Percentiles rank a stretch among this genome's conserved stretches.
Evolutionary conservation across 2,329 filamentous ascomycete species (phyloP).

Genomic region (Aspergillus tubingensis): DNA sequence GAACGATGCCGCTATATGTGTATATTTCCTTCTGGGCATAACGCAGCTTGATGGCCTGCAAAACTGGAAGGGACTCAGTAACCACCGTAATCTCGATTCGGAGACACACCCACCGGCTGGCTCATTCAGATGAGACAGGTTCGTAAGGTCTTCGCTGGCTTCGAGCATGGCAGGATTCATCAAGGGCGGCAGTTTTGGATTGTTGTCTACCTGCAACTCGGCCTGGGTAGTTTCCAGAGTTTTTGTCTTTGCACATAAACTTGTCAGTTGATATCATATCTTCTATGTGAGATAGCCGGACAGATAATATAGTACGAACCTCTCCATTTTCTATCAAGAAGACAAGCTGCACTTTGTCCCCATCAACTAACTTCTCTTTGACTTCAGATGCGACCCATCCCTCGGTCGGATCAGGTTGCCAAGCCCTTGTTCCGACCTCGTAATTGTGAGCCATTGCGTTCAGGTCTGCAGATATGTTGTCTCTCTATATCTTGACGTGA

Average conservation of each 20-base stretch:
- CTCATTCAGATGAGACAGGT: slow-evolving; percentile 96
- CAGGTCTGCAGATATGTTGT: slow-evolving; percentile 3
- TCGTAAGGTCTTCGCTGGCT: slow-evolving; percentile 96
- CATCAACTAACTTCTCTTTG: slow-evolving; percentile 77
- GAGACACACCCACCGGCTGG: slow-evolving; percentile 72
- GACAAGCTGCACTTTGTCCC: slow-evolving; percentile 81
- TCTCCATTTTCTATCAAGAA: slow-evolving; percentile 93
- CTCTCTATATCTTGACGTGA: slow-evolving; percentile 9
- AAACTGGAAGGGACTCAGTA: slow-evolving; percentile 59
- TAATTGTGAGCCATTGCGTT: slow-evolving; percentile 77
- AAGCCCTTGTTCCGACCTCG: slow-evolving; percentile 94
- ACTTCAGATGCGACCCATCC: slow-evolving; percentile 98
- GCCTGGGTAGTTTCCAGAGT: slow-evolving; percentile 74
- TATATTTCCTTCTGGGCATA: slow-evolving; percentile 99
- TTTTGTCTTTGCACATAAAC: slow-evolving; percentile 62
- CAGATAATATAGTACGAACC: slow-evolving; percentile 53
- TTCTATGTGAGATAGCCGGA: neutral
- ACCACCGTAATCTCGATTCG: slow-evolving; percentile 3
- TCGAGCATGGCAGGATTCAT: slow-evolving; percentile 99
- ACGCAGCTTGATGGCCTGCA: slow-evolving; percentile 95
- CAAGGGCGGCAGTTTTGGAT: slow-evolving; percentile 79
- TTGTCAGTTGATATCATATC: slow-evolving; percentile 10
- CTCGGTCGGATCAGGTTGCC: slow-evolving; percentile 94
- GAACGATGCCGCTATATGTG: slow-evolving; percentile 97
- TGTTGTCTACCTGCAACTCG: slow-evolving; percentile 74